A percentile compares a stretch with the other conserved stretches of the same genome.
phyloP scores from a whole-genome alignment of 768 basidiomycete genomes.

The Psilocybe cubensis region DNA sequence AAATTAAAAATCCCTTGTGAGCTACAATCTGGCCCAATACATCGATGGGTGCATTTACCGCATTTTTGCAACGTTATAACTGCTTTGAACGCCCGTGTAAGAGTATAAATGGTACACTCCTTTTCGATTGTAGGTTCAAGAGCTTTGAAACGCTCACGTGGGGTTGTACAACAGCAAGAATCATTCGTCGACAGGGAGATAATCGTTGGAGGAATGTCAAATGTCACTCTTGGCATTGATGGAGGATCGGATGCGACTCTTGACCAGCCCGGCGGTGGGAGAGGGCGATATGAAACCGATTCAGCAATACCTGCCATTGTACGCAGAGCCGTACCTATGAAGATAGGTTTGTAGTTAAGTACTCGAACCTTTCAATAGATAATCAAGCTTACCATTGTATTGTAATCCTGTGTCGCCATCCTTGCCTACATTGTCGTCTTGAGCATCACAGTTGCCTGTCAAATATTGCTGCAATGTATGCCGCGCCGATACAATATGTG shows the following conservation, averaged over 20 bases:
- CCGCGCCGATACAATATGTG: slow-evolving; percentile 2
- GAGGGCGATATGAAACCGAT: slow-evolving; percentile 11
- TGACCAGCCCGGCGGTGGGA: slow-evolving; percentile 17
- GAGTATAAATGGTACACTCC: slow-evolving; percentile 15
- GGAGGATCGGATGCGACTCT: slow-evolving; percentile 8
- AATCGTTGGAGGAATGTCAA: not conserved
- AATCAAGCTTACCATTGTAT: too few species aligned
- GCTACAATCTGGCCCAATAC: slow-evolving; percentile 33
- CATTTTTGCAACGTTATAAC: slow-evolving; percentile 21
- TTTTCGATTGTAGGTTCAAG: not conserved
- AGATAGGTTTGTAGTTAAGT: not conserved
- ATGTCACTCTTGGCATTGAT: slow-evolving; percentile 2
- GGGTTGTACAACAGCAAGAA: slow-evolving; percentile 13
- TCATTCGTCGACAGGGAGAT: slow-evolving; percentile 8
- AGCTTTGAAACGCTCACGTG: slow-evolving; percentile 1
- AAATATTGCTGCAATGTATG: slow-evolving; percentile 8
- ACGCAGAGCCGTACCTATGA: not conserved
- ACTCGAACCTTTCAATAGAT: not conserved
- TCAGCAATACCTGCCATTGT: not conserved
- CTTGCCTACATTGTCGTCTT: not conserved
- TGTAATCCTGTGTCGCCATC: too few species aligned
- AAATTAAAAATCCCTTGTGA: slow-evolving; percentile 35
- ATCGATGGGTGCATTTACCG: slow-evolving; percentile 13
- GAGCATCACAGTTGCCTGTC: not conserved
- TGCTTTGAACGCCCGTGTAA: not conserved